Evolutionary conservation across 73 alveolate genomes (phyloP).

Genomic region (Urostyla sp.): DNA sequence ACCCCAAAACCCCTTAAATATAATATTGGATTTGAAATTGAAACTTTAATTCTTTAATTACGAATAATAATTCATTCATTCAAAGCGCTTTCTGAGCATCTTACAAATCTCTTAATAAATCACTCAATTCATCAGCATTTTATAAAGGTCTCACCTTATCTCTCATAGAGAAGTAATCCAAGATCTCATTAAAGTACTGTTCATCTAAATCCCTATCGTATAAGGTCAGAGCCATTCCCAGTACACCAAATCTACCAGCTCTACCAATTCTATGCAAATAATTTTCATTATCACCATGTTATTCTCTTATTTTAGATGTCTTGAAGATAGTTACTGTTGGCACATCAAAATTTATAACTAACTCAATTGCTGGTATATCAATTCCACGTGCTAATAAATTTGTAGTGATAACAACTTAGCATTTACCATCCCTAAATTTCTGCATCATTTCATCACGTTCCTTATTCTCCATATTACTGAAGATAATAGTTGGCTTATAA

Average conservation of each 20-base stretch:
- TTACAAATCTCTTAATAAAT: too few relatives aligned
- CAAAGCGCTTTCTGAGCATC: too few relatives aligned
- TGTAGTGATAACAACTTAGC: slow-evolving; percentile 73
- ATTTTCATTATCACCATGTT: slow-evolving; percentile 67
- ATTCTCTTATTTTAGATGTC: too few relatives aligned
- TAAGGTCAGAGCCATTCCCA: slow-evolving; percentile 75
- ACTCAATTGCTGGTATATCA: slow-evolving; percentile 69
- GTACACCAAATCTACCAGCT: slow-evolving; percentile 77
- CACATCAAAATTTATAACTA: slow-evolving; percentile 81
- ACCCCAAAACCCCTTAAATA: too few relatives aligned
- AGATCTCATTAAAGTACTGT: slow-evolving; percentile 45
- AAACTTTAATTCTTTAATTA: too few relatives aligned
- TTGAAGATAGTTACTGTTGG: slow-evolving; percentile 51
- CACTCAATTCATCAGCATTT: too few relatives aligned
- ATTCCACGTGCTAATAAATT: slow-evolving; percentile 81
- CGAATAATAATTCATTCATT: too few relatives aligned
- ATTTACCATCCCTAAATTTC: slow-evolving; percentile 68
- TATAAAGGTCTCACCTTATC: too few relatives aligned
- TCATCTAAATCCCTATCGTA: slow-evolving; percentile 60
- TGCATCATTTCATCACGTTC: slow-evolving; percentile 77
- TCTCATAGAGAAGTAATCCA: slow-evolving; percentile 31
- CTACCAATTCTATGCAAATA: slow-evolving; percentile 77
- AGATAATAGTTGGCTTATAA: slow-evolving; percentile 45
- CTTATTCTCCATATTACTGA: slow-evolving; percentile 72
- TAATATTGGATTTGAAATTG: too few relatives aligned